Evolutionary conservation across 2,329 filamentous ascomycete genomes (phyloP).

Genomic region (Microsporum ferrugineum): DNA sequence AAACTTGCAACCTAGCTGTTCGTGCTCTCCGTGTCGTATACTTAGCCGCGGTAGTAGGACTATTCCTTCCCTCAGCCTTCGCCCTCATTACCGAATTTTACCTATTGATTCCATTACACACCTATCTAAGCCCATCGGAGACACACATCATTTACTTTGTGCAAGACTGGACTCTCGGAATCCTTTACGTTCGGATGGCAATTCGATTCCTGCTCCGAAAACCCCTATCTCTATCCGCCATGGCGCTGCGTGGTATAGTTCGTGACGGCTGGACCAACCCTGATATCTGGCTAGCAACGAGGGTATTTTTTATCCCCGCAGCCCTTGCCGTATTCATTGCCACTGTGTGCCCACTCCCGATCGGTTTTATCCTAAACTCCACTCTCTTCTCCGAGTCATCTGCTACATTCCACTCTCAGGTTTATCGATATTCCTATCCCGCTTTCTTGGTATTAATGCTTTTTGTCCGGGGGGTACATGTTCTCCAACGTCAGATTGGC

Average conservation of each 20-base stretch:
- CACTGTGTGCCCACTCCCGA: slow-evolving; percentile 51
- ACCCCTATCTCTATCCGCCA: slow-evolving; percentile 57
- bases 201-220: slow-evolving; percentile 58
- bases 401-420: slow-evolving; percentile 26
- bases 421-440: slow-evolving; percentile 67
- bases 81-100: slow-evolving; percentile 79
- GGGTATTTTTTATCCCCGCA: slow-evolving; percentile 73
- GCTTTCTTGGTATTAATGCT: slow-evolving; percentile 44
- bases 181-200: slow-evolving; percentile 77
- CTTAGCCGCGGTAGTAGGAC: slow-evolving; percentile 59
- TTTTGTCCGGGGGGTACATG: slow-evolving; percentile 33
- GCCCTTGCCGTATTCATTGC: slow-evolving; percentile 50
- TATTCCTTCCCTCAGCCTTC: slow-evolving; percentile 72
- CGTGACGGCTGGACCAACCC: slow-evolving; percentile 67
- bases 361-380: slow-evolving; percentile 45
- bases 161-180: slow-evolving; percentile 85
- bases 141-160: slow-evolving; percentile 59
- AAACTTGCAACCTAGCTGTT: slow-evolving; percentile 23
- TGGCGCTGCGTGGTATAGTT: slow-evolving; percentile 62
- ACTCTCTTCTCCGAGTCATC: slow-evolving; percentile 26
- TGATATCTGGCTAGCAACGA: slow-evolving; percentile 65
- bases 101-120: slow-evolving; percentile 73
- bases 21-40: slow-evolving; percentile 52
- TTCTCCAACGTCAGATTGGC: slow-evolving; percentile 46
- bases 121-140: slow-evolving; percentile 46